Evolutionary conservation across 192 early-diverging fungal species (phyloP), one percentile per base, ranked within the genome.

Genomic region (Phycomyces nitens): DNA sequence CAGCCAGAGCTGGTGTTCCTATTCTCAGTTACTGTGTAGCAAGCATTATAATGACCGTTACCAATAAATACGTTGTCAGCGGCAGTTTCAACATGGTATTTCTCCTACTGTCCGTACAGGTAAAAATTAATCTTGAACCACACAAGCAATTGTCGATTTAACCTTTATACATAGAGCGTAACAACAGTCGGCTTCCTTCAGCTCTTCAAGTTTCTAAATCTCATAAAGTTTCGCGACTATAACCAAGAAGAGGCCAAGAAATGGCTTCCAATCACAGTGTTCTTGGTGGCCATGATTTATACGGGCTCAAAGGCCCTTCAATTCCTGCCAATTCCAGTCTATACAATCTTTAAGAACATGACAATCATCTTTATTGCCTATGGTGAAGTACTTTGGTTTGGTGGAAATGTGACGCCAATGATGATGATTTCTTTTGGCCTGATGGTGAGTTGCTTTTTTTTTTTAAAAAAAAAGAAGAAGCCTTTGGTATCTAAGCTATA

Each of bases 311-410:
- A 95, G 73, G 89, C 93, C 42, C 71, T 97, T 7, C 90, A 95
- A 71, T 94, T 85, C 73, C 79, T 99, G 34, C 84, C 88, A 60
- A 93, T 96, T 64, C 90, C 95, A 21, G 76, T 96, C 26, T 96
- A 96, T 65, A 99, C 94, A 21, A 88, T 99, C 49, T 96, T 97
- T 79, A 99, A 99, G 77, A 99, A 99, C 81, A 66, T 95, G 69
- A 97, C 95, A 21, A 97, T 97, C 69, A 94, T 96, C 70, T 71
- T 93, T 22, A 95, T 95, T 65, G 96, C 96, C 11, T 96, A 93
- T 66, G 90, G 87, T 44, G 95, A 99, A 70, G 86, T 86, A 20
- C 72, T 84, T 43, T 88, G 89, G 75, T 90, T 95, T 64, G 79
- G 80, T 21, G 91, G 91, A 10, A 76, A 76, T 9, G 89, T 98